Conservation (phyloP, 2,329 filamentous ascomycete genomes). For the Orbilia oligospora region DNA sequence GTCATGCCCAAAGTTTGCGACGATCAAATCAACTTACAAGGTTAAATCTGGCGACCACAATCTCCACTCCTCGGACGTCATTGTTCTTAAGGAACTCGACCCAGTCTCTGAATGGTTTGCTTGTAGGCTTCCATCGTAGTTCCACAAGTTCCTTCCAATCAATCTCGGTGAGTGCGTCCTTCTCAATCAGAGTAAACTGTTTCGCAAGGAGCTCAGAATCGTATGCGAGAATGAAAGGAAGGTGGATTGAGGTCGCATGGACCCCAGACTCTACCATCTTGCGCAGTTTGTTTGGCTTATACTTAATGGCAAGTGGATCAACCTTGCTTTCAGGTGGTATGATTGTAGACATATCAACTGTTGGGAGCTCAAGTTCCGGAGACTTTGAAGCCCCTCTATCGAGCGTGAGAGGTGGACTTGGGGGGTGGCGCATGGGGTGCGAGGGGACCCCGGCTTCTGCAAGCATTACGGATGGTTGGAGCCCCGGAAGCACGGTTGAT, state of each 20-base stretch:
- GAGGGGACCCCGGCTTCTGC: conserved; percentile 64
- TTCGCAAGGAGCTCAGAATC: conserved; percentile 84
- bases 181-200: conserved; percentile 87
- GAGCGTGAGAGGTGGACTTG: conserved; percentile 63
- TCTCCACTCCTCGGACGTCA: conserved; percentile 81
- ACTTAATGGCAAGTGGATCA: conserved; percentile 50
- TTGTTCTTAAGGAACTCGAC: conserved; percentile 82
- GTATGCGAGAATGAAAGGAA: conserved; percentile 85
- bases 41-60: conserved; percentile 88
- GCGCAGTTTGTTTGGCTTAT: conserved; percentile 45
- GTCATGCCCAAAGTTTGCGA: neutral
- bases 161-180: conserved; percentile 86
- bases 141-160: conserved; percentile 91
- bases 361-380: conserved; percentile 49
- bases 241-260: conserved; percentile 71
- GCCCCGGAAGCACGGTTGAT: conserved; percentile 52
- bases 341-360: conserved; percentile 51
- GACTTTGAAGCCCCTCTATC: conserved; percentile 58
- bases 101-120: conserved; percentile 80
- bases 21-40: conserved; percentile 67
- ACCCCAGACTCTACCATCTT: conserved; percentile 54
- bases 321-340: conserved; percentile 55
- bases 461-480: conserved; percentile 62
- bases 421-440: conserved; percentile 65
- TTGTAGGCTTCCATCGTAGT: conserved; percentile 83